These are phyloP conservation scores for Aureobasidium sp. DNA, from an alignment of 2,329 filamentous ascomycete species.

Conservation along the genomic window DNA sequence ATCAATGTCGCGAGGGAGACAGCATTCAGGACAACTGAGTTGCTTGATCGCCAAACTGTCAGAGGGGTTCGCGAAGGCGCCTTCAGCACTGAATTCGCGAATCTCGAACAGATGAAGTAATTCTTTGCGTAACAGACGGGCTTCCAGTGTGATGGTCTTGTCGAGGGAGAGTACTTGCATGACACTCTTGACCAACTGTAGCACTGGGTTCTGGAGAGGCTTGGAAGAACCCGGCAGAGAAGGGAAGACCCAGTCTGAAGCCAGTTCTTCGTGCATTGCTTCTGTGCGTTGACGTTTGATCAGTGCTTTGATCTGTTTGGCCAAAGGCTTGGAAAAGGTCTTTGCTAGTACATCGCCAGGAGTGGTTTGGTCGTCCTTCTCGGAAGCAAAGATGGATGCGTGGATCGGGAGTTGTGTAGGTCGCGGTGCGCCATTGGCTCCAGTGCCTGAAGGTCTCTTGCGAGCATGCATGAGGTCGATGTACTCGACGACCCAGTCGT, in stretches of 20 bases:
- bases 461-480: slow-evolving; percentile 86
- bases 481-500: slow-evolving; percentile 90
- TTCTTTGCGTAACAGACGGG: slow-evolving; percentile 79
- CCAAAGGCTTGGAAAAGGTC: slow-evolving; percentile 77
- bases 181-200: slow-evolving; percentile 86
- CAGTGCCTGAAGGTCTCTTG: slow-evolving; percentile 54
- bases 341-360: slow-evolving; percentile 63
- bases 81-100: slow-evolving; percentile 83
- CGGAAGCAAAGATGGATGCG: slow-evolving; percentile 45
- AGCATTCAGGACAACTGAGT: slow-evolving; percentile 84
- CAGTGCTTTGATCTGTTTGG: slow-evolving; percentile 77
- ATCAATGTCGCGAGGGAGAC: slow-evolving; percentile 79
- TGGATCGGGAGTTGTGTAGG: slow-evolving; percentile 54
- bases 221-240: slow-evolving; percentile 65
- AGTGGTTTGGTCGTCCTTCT: slow-evolving; percentile 51
- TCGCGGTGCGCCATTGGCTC: slow-evolving; percentile 43
- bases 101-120: slow-evolving; percentile 86
- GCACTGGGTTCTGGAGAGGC: slow-evolving; percentile 59
- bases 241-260: slow-evolving; percentile 80
- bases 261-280: slow-evolving; percentile 79
- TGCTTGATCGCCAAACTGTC: slow-evolving; percentile 64
- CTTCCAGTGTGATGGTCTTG: slow-evolving; percentile 82
- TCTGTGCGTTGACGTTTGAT: slow-evolving; percentile 81
- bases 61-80: slow-evolving; percentile 79
- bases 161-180: slow-evolving; percentile 90